Evolutionary conservation across 345 rosid species (phyloP), one percentile per base, ranked within the genome.

Genomic region (Schrenkiella parvula): DNA sequence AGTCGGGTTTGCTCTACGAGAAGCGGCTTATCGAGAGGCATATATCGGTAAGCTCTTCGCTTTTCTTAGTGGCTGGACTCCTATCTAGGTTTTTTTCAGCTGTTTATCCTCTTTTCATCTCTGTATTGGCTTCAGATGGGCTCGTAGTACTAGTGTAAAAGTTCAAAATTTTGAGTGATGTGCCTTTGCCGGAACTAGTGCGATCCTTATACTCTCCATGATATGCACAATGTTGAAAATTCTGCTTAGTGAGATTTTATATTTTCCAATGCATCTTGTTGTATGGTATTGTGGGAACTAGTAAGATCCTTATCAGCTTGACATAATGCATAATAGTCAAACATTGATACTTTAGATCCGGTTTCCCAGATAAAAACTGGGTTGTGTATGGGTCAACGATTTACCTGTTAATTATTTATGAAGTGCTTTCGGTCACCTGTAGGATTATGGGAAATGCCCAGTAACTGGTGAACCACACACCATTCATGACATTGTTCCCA

Each of bases 391-490:
- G 19, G 55, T 66, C 28, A 22, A 23, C 21, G 32, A 13, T 14
- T 4, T 60, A 5, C 4, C 35, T 61, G 12, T 38, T 59, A 48
- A 18, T 39, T 18, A 64, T 41, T 28, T 55, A 37, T 64, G 4
- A 38, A 75, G 14, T 69, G 35, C 19, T 43, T 43, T 25, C 18
- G 22, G 22, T 47, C 15, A 38, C 8, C 0, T 76, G 50, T 74
- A 95, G 99, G 98, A 90, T 73, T 87, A 73, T 82, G 99, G 96
- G 66, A 95, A 88, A 74, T 95, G 99, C 51, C 99, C 99, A 0
- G 75, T 92, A 37, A 90, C 98, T 0, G 93, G 92, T 75, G 98
- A 95, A 57, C 85, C 71, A 23, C 98, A 83, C 56, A 74, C 84
- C 14, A 70, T 86, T 82, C 90, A 87, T 42, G 99, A 92, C 68